These are phyloP conservation scores for Jamesozyma hellenica DNA, from an alignment of 805 yeast genomes.

Conservation along the genomic window DNA sequence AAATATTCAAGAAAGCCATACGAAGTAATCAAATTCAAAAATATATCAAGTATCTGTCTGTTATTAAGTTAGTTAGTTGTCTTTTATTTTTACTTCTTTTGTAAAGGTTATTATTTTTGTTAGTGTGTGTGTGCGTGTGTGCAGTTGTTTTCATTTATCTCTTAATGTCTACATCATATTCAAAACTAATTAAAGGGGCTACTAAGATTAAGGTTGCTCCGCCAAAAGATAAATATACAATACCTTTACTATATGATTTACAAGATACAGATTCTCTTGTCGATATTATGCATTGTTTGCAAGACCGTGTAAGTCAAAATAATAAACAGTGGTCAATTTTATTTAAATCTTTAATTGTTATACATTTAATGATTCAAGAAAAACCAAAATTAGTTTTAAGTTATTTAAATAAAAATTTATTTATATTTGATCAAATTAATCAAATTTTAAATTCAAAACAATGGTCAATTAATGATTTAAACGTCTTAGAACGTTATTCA, in stretches of 20 bases:
- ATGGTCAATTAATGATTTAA: constrained; percentile 37
- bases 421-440: constrained; percentile 38
- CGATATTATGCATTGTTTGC: constrained; percentile 57
- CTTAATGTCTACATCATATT: constrained; percentile 44
- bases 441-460: constrained; percentile 19
- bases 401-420: constrained; percentile 36
- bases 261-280: constrained; percentile 35
- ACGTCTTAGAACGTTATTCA: constrained; percentile 54
- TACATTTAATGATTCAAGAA: constrained; percentile 86
- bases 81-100: no score
- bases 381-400: constrained; percentile 33
- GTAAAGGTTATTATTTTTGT: no score
- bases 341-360: constrained; percentile 72
- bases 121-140: no score
- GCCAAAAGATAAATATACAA: constrained; percentile 91
- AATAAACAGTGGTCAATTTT: constrained; percentile 83
- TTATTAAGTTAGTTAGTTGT: no score
- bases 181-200: constrained; percentile 69
- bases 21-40: no score
- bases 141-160: no score
- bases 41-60: no score
- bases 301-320: constrained; percentile 52
- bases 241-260: constrained; percentile 62
- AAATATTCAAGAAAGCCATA: no score
- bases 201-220: constrained; percentile 81